Evolutionary conservation across 2,329 filamentous ascomycete species (phyloP), one percentile per base, ranked within the genome.

Genomic region (Nemania bipapillata): DNA sequence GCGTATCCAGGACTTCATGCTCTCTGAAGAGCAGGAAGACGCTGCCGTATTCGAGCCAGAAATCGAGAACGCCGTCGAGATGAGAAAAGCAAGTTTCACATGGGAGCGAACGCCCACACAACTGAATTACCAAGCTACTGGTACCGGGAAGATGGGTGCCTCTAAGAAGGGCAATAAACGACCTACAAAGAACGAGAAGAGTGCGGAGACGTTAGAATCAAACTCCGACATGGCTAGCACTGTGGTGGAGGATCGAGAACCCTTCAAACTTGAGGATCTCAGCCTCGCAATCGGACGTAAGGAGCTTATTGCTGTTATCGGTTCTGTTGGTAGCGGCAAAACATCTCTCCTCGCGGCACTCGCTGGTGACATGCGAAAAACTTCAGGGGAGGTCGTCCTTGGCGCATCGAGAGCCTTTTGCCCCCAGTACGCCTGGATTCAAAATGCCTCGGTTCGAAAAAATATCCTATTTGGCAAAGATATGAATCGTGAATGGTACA

Each of bases 371-470:
- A 98, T 98, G 95, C 89, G 94, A 52, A 91, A 91, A 78, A 96
- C 92, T 0, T 83, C 81, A 3, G 94, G 94, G 11, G 86, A 91
- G 42, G 86, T 96, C 5, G 86, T 88, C 0, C 86, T 96, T 73
- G 92, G 94, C 47, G 93, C 93, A 0, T 90, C 89, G 2, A 86
- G 94, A 70, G 93, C 95, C 0, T 97, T 97, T 75, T 98, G 96
- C 73, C 95, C 95, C 0, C 95, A 99, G 78, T 97, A 97, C 77
- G 93, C 96, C 0, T 99, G 96, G 96, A 97, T 99, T 56, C 95
- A 98, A 77, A 98, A 98, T 76, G 86, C 93, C 0, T 92, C 91
- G 0, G 87, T 98, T 3, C 90, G 89, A 70, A 89, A 97, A 37
- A 99, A 99, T 76, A 97, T 99, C 67, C 81, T 93, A 0, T 98